A percentile compares a stretch with the other conserved stretches of the same genome.
Conservation (phyloP, 306 rosid genomes). For the Dryas drummondii region DNA sequence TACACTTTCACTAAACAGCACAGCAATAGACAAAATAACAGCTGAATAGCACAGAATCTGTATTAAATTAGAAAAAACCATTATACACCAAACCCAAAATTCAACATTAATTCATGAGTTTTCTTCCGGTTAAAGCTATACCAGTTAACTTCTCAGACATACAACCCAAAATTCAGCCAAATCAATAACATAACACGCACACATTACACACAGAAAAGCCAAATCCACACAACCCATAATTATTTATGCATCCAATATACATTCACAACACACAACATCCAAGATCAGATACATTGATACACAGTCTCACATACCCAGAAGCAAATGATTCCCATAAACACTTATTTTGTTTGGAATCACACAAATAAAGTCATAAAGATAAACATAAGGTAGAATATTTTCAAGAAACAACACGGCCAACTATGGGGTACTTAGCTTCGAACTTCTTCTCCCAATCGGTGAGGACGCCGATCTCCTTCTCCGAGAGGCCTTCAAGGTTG, state of each 20-base stretch:
- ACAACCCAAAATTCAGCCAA: not conserved
- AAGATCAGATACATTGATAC: not conserved
- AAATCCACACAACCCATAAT: not conserved
- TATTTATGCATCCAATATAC: slow-evolving; percentile 6
- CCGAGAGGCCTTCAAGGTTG: slow-evolving; percentile 78
- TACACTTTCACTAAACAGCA: not conserved
- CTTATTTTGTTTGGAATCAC: not conserved
- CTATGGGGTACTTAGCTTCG: slow-evolving; percentile 85
- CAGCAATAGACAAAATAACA: not conserved
- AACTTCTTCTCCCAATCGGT: slow-evolving; percentile 93
- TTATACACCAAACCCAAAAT: too few species aligned
- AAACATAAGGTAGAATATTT: not conserved
- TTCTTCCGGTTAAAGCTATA: not conserved
- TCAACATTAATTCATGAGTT: too few species aligned
- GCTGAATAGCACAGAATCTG: too few species aligned
- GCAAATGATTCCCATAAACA: not conserved
- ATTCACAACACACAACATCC: slow-evolving; percentile 3
- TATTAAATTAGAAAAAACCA: too few species aligned
- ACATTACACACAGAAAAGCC: not conserved
- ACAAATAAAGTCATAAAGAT: not conserved
- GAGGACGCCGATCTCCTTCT: slow-evolving; percentile 95
- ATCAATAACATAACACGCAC: not conserved
- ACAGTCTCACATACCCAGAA: slow-evolving; percentile 16
- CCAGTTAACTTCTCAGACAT: not conserved
- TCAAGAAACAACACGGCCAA: slow-evolving; percentile 60